Evolutionary conservation across 108 stramenopile genomes (phyloP), one percentile per base, ranked within the genome.

Genomic region (Chaetoceros tenuissimus): DNA sequence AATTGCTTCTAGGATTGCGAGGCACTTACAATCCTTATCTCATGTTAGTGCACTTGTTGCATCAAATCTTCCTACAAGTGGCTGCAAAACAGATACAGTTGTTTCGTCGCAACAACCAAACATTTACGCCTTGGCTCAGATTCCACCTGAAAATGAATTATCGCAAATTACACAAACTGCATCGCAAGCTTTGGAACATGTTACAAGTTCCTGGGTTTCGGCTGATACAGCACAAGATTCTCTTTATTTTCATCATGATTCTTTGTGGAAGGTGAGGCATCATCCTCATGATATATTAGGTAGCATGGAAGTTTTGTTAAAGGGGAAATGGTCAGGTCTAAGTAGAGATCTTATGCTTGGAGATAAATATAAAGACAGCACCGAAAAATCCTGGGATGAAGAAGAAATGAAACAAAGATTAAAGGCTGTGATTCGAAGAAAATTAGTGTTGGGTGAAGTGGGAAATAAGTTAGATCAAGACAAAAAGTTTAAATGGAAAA

Each of bases 181-280:
- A 20, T 69, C 74, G n/a, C 64, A 62, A 31, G 86, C 89, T 3
- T 28, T 90, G 50, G 69, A 73, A 51, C 80, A 81, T 60, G 87
- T 84, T 0, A 64, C 71, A 23, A 71, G 71, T 21, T 74, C 76
- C 20, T 83, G 82, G 84, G 53, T 72, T 13, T 67, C 82, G 48
- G 79, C 77, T 44, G 91, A 93, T 69, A 87, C 88, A 69, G 80
- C 83, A 3, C 91, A 93, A 59, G 91, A 93, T 72, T 85, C 87
- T 1, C 57, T 93, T 48, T 93, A 85, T 60, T 93, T 87, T 60
- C 85, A 85, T 74, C 87, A 85, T 58, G 85, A 71, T 51, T 84
- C 28, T 61, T 72, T 88, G 68, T 85, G 56, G 75, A 74, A 53
- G 58, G 80, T 44, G 45, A 62, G 60, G 65, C 73, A 23, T 25